phyloP scores from a whole-genome alignment of 2,329 filamentous ascomycete species.

The Apiospora malaysiana region DNA sequence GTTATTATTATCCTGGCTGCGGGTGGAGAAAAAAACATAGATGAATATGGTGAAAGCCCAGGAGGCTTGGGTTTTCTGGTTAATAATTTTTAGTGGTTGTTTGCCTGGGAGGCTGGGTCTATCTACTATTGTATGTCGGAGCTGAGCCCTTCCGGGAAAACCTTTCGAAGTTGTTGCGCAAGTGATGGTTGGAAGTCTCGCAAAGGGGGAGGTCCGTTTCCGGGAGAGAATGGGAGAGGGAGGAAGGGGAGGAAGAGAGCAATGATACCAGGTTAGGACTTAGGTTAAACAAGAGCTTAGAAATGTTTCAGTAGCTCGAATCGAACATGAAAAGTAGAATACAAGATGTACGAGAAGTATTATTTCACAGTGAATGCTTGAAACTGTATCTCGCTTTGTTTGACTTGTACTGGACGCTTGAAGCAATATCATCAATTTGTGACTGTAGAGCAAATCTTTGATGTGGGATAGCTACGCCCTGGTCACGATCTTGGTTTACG shows the following conservation, averaged over 20 bases:
- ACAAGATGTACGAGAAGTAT: slow-evolving; percentile 31
- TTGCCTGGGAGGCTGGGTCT: slow-evolving; percentile 19
- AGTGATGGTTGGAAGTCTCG: neutral
- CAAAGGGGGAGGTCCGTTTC: neutral
- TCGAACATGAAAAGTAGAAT: slow-evolving; percentile 28
- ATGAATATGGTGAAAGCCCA: slow-evolving; percentile 21
- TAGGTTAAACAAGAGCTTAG: slow-evolving; percentile 12
- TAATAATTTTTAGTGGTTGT: slow-evolving; percentile 28
- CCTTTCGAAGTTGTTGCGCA: slow-evolving; percentile 12
- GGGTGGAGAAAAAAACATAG: slow-evolving; percentile 21
- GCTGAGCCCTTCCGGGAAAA: slow-evolving; percentile 2
- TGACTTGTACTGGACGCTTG: neutral
- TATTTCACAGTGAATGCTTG: slow-evolving; percentile 32
- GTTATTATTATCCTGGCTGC: slow-evolving; percentile 19
- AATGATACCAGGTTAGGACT: slow-evolving; percentile 39
- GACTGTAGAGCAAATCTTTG: too few relatives aligned
- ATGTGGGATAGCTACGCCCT: too few relatives aligned
- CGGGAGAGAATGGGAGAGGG: neutral
- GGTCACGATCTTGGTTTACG: neutral
- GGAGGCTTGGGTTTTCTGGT: slow-evolving; percentile 24
- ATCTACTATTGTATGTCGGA: slow-evolving; percentile 3
- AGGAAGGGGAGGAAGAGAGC: slow-evolving; percentile 25
- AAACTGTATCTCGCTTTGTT: neutral
- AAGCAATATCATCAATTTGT: neutral
- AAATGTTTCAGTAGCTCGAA: neutral